Evolutionary conservation across 352 stramenopile species (phyloP).

Genomic region (Pythium scleroteichum): DNA sequence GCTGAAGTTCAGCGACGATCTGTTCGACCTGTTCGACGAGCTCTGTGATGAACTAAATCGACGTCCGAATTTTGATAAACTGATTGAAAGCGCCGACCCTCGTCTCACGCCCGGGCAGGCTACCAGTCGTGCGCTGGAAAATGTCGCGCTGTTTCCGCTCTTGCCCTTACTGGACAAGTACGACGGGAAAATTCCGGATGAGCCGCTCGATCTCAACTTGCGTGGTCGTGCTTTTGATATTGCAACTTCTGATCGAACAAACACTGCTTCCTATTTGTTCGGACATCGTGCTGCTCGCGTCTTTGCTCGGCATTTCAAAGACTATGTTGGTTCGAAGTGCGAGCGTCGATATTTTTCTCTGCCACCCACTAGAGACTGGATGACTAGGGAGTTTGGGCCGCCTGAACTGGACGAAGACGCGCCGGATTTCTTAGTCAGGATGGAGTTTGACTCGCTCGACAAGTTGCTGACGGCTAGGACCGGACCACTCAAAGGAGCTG

Average conservation of each 20-base stretch:
- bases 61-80: constrained; percentile 22
- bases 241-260: too few species aligned
- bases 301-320: not conserved
- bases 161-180: constrained; percentile 34
- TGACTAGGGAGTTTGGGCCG: not conserved
- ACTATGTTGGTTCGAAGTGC: not conserved
- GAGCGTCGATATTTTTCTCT: not conserved
- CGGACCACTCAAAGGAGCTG: not conserved
- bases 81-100: constrained; percentile 18
- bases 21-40: constrained; percentile 14
- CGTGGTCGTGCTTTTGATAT: too few species aligned
- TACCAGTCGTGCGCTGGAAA: not conserved
- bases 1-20: constrained; percentile 32
- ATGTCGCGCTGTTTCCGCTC: constrained; percentile 29
- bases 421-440: not conserved
- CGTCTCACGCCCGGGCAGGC: not conserved
- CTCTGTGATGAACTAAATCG: constrained; percentile 30
- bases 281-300: not conserved
- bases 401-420: too few species aligned
- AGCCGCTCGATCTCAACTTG: too few species aligned
- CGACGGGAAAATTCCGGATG: constrained; percentile 11
- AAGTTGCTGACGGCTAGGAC: not conserved
- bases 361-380: not conserved
- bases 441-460: constrained; percentile 5
- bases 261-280: not conserved